A percentile compares a stretch with the other conserved stretches of the same genome.
Conservation (phyloP, 306 rosid genomes). For the Vigna reflexopilosa region DNA sequence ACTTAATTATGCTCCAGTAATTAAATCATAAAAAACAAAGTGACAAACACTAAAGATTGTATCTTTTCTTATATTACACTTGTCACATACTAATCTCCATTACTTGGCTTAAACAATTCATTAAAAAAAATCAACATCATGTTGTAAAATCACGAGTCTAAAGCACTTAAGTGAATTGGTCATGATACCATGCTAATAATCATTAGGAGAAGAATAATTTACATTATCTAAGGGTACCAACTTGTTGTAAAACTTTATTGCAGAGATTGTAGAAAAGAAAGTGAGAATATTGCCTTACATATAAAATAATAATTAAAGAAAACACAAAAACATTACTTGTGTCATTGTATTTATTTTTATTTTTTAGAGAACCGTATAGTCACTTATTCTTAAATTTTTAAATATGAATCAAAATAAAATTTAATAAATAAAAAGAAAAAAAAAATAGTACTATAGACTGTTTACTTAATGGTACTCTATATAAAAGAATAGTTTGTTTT, state of each 20-base stretch:
- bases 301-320: not conserved
- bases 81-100: constrained; percentile 55
- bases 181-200: constrained; percentile 47
- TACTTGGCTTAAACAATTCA: constrained; percentile 38
- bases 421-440: not conserved
- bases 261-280: constrained; percentile 37
- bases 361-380: not conserved
- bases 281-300: constrained; percentile 5
- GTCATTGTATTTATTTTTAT: not conserved
- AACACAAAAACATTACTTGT: not conserved
- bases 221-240: constrained; percentile 58
- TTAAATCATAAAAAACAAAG: constrained; percentile 39
- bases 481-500: constrained; percentile 38
- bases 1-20: constrained; percentile 28
- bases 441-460: not conserved
- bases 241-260: constrained; percentile 44
- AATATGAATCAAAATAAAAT: not conserved
- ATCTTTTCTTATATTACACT: constrained; percentile 45
- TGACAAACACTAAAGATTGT: constrained; percentile 43
- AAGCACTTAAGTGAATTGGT: constrained; percentile 53
- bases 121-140: constrained; percentile 26
- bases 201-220: constrained; percentile 45
- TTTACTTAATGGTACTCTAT: constrained; percentile 11
- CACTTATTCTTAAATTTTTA: not conserved
- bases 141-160: constrained; percentile 45